Evolutionary conservation across 108 stramenopile genomes (phyloP), one percentile per base, ranked within the genome.

Genomic region (Nannochloropsis salina): DNA sequence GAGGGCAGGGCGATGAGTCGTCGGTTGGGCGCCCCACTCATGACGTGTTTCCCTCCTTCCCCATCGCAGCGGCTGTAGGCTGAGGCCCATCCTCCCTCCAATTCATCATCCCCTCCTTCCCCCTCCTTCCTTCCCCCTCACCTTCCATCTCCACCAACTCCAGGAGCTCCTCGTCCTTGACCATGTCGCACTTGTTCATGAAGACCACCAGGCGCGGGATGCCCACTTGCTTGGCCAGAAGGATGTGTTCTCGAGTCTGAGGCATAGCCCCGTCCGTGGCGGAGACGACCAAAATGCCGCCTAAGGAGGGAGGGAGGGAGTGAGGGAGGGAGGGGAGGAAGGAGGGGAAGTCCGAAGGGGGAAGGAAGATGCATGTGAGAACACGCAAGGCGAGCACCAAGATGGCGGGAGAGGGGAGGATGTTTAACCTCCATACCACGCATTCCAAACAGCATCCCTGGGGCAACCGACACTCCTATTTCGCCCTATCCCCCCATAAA

Each of bases 241-340:
- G 93, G 87, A 99, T 97, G 93, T 99, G 99, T 89, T 99, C 99
- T 42, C 98, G 94, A 0, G 99, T 99, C 91, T 99, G 99, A 80
- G 99, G 99, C 99, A 99, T 99, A 86, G 99, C 96, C 44, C 99
- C 99, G 86, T 99, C 99, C 18, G 98, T 95, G 84, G 98, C 99
- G 21, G 97, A 97, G 45, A 99, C 99, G 44, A 98, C 98, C 82
- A 99, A 90, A 86, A 99, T 99, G 42, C 91, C 99, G 82, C 99
- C 85, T 11, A 5, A 45, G 8, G 12, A 61, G 40, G 18, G 84
- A n/a, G 83, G 31, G n/a, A 44, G 83, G 44, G 41, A 83, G 44
- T 1, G 41, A 83, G 41, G 41, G 11, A 42, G 44, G 83, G 43
- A 51, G 47, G 47, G 47, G 47, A 51, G 47, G 15, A 51, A 51